Base-by-base conservation (phyloP, 2,329 filamentous ascomycete genomes). In the Shiraia sp. region DNA sequence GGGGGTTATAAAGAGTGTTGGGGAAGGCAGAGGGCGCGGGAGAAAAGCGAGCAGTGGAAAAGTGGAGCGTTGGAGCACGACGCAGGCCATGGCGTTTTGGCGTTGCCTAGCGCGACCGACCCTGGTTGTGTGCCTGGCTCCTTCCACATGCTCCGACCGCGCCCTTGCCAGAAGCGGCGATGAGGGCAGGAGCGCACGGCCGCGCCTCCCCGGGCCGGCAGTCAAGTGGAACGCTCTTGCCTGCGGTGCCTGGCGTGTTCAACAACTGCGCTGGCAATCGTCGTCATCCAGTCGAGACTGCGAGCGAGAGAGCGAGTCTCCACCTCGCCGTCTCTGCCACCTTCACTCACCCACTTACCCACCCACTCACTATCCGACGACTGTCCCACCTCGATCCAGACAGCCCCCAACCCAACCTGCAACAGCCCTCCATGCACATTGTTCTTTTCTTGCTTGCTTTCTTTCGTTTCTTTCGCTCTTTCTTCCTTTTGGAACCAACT, bases 1-100 rank as follows among this genome's bases (percentile, higher is more conserved):
- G 27, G 15, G 43, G 42, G 43, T 61, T 55, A 57, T 60, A 61
- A 57, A 58, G 55, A 59, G 32, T 30, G 52, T 46, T 46, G 29
- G 54, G 47, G 42, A 42, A 48, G 47, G 37, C 43, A 46, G 36
- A 41, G 45, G 47, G 32, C 44, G 45, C 35, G 43, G 40, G 43
- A 40, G 42, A 23, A 42, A 49, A 41, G 35, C 39, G 34, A 45
- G 30, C 42, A 45, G 35, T 26, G 44, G 34, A 13, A 22, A 40
- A 42, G 40, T 40, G 44, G 36, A 39, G 36, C 22, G 14, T 4
- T 22, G 22, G 22, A 17, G 36, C 19, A 26, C 34, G 27, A 33
- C 32, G 27, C 23, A 15, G 29, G 14, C 17, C 30, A 28, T 37
- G 41, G 34, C 26, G 26, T 32, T 12, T 32, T 22, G 16, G 35